phyloP scores from a whole-genome alignment of 202 grass and related monocot genomes.

The Dendrocalamus latiflorus region DNA sequence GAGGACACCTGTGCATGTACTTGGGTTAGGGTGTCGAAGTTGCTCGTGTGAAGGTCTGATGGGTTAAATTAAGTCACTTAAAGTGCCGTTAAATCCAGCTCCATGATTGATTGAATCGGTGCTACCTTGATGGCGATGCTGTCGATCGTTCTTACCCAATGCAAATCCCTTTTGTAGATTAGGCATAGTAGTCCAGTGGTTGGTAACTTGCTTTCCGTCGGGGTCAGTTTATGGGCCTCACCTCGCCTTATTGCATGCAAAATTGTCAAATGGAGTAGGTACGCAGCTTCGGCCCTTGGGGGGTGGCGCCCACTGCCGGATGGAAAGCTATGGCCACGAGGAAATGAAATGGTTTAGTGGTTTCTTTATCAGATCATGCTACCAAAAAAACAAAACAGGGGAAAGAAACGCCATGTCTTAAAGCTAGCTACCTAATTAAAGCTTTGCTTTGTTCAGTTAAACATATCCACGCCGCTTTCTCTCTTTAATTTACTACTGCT shows the following conservation, averaged over 20 bases:
- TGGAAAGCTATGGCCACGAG: not conserved
- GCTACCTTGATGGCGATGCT: not conserved
- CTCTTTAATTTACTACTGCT: not conserved
- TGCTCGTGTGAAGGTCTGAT: no score
- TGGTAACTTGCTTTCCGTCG: constrained; percentile 6
- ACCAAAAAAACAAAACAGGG: not conserved
- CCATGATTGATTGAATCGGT: not conserved
- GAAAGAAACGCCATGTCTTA: not conserved
- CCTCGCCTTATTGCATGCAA: not conserved
- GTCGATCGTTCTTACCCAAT: not conserved
- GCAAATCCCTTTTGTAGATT: not conserved
- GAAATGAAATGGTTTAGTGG: not conserved
- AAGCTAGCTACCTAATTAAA: not conserved
- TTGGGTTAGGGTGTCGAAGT: not conserved
- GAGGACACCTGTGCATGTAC: not conserved
- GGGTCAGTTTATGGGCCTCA: not conserved
- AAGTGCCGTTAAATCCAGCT: not conserved
- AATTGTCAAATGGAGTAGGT: not conserved
- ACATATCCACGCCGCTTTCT: not conserved
- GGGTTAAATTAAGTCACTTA: not conserved
- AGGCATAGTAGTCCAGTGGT: not conserved
- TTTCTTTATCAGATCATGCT: not conserved
- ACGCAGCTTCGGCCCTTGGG: not conserved
- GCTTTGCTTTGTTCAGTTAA: not conserved
- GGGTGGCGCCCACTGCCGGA: no score